Conservation (phyloP, 352 stramenopile species). For the Stramenopiles sp. region DNA sequence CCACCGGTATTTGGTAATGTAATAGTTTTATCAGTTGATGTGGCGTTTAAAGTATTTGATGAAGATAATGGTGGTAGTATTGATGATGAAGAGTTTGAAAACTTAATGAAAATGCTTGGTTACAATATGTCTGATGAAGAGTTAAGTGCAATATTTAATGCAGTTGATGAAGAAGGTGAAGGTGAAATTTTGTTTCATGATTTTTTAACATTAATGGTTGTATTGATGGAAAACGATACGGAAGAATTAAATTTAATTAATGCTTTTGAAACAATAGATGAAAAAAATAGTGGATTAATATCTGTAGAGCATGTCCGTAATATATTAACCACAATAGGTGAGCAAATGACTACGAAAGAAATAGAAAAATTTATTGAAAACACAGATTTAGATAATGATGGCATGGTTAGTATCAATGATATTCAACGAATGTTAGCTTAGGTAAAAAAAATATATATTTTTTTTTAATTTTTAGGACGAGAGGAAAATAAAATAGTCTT, state of each 20-base stretch:
- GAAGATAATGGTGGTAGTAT: neutral
- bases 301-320: neutral
- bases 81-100: neutral
- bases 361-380: neutral
- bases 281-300: neutral
- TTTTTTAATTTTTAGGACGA: too few relatives aligned
- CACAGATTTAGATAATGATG: neutral
- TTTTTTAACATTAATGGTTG: neutral
- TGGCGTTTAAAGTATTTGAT: neutral
- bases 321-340: neutral
- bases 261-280: neutral
- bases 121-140: neutral
- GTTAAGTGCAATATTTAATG: neutral
- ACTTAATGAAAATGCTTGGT: neutral
- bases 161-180: neutral
- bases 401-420: neutral
- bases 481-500: too few relatives aligned
- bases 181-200: neutral
- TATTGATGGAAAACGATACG: neutral
- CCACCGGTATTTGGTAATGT: too few relatives aligned
- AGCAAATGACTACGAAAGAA: neutral
- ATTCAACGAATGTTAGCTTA: neutral
- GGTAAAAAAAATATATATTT: too few relatives aligned
- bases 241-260: neutral
- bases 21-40: too few relatives aligned